A percentile compares a stretch with the other conserved stretches of the same genome.
Evolutionary conservation across 805 yeast genomes (phyloP).

Genomic region (Torulaspora indica): DNA sequence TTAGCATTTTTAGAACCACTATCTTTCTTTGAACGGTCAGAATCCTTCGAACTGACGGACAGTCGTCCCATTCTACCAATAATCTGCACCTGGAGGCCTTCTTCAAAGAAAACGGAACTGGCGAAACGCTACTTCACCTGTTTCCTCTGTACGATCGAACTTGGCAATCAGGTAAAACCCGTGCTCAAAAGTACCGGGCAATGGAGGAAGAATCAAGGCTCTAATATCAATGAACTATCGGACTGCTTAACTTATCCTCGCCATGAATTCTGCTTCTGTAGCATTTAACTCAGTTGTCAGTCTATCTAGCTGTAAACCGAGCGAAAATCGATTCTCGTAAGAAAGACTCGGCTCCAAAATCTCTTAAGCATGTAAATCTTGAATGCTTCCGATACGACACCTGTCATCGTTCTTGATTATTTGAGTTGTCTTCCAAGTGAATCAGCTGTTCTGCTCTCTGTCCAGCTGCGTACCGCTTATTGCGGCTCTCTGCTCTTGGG

Average conservation of each 20-base stretch:
- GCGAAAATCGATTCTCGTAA: no score
- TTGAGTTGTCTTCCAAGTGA: no score
- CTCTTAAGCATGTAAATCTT: no score
- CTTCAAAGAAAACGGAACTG: not conserved
- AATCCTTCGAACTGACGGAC: slow-evolving; percentile 6
- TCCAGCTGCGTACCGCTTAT: no score
- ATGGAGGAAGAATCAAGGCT: not conserved
- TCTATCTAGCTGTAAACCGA: no score
- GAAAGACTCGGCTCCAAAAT: no score
- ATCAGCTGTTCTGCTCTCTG: no score
- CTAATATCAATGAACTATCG: not conserved
- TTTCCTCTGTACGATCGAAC: not conserved
- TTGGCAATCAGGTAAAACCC: not conserved
- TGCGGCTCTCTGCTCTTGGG: no score
- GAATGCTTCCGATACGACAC: no score
- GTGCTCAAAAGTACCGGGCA: not conserved
- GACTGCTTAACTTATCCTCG: not conserved
- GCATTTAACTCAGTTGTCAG: no score
- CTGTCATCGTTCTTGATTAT: no score
- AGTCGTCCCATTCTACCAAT: slow-evolving; percentile 3
- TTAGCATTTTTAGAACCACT: not conserved
- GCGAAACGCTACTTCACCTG: not conserved
- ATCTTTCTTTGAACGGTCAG: slow-evolving; percentile 3
- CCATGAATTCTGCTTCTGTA: not conserved
- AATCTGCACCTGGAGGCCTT: not conserved